phyloP scores from a whole-genome alignment of 331 rosid species.

The Rosa hybrid region DNA sequence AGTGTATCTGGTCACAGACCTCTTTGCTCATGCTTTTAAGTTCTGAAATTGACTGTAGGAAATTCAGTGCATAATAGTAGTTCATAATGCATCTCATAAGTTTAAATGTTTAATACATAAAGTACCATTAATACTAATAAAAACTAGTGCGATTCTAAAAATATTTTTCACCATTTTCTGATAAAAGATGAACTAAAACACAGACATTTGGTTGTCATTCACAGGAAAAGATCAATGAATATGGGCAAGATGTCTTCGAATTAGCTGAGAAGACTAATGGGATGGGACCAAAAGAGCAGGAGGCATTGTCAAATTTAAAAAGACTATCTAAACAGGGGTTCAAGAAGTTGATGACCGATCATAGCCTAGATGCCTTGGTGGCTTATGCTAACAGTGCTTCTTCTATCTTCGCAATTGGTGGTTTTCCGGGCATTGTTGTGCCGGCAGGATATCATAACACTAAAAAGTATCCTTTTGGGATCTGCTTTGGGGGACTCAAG shows the following conservation, averaged over 20 bases:
- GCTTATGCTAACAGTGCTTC: constrained; percentile 36
- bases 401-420: constrained; percentile 52
- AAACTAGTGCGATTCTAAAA: too few relatives aligned
- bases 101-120: too few relatives aligned
- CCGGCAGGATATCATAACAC: constrained; percentile 52
- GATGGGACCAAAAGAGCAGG: constrained; percentile 35
- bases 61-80: too few relatives aligned
- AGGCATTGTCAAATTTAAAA: constrained; percentile 37
- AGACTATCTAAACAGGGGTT: constrained; percentile 46
- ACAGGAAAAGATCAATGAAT: constrained; percentile 45
- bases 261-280: constrained; percentile 48
- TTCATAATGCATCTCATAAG: too few relatives aligned
- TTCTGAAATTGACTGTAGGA: too few relatives aligned
- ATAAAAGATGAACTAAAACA: too few relatives aligned
- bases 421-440: constrained; percentile 63
- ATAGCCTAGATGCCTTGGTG: constrained; percentile 48
- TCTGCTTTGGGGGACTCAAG: constrained; percentile 58
- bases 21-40: too few relatives aligned
- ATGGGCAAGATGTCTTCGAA: constrained; percentile 44
- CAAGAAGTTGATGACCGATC: constrained; percentile 46
- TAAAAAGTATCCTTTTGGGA: constrained; percentile 54
- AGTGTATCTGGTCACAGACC: not conserved
- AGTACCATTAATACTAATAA: too few relatives aligned
- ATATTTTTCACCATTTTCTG: too few relatives aligned
- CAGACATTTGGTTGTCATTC: not conserved